Evolutionary conservation across 352 stramenopile species (phyloP).

Genomic region (Phytopythium delawarense): DNA sequence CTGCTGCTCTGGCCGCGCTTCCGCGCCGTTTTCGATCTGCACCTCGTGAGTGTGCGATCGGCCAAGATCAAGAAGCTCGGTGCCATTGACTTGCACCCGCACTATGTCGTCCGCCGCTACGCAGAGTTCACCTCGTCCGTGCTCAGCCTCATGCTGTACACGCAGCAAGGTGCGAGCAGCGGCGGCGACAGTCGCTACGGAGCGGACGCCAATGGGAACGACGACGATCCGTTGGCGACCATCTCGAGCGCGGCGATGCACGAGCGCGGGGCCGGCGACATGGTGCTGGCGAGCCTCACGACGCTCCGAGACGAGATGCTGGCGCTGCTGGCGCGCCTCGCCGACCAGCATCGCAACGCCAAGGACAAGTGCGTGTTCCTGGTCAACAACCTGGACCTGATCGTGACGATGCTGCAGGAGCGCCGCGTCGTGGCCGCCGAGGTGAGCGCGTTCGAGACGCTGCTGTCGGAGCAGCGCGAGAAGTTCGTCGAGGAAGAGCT

Average conservation of each 20-base stretch:
- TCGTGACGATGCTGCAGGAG: constrained; percentile 95
- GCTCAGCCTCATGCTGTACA: constrained; percentile 87
- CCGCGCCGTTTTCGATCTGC: constrained; percentile 95
- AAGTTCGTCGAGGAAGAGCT: constrained; percentile 97
- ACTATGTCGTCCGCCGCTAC: constrained; percentile 96
- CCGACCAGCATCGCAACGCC: constrained; percentile 87
- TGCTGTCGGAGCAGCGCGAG: constrained; percentile 92
- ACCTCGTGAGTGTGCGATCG: constrained; percentile 91
- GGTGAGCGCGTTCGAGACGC: constrained; percentile 92
- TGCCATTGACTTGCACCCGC: constrained; percentile 92
- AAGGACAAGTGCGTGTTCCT: constrained; percentile 97
- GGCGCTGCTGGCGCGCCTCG: constrained; percentile 74
- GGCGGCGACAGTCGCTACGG: constrained; percentile 9
- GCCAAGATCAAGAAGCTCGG: constrained; percentile 89
- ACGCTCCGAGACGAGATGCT: constrained; percentile 82
- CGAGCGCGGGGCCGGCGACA: constrained; percentile 85
- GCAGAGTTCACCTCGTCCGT: constrained; percentile 97
- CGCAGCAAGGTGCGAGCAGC: constrained; percentile 25
- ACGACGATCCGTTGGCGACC: constrained; percentile 24
- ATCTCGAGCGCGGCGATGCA: constrained; percentile 73
- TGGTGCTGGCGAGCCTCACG: constrained; percentile 93
- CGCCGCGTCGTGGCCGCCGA: constrained; percentile 92
- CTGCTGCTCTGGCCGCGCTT: constrained; percentile 97
- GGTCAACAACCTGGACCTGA: constrained; percentile 98
- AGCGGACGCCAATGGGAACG: background rate